Evolutionary conservation across 2,329 filamentous ascomycete species (phyloP).

Genomic region (Cercospora zeae-maydis): DNA sequence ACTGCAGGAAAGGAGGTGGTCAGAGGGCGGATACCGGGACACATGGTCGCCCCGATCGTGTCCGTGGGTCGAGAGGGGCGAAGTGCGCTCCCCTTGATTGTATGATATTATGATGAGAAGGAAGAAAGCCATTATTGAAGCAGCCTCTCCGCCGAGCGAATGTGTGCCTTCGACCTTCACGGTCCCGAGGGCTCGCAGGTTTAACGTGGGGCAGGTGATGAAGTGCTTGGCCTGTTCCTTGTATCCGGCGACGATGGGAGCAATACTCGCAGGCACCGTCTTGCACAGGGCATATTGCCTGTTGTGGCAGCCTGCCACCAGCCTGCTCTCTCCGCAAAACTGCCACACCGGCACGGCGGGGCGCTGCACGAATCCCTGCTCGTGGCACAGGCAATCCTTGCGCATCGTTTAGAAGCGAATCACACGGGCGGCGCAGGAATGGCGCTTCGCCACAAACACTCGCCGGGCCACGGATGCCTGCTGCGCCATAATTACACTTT

Average conservation of each 20-base stretch:
- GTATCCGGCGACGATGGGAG: background rate
- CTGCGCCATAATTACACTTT: background rate
- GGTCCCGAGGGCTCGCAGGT: background rate
- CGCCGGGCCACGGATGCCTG: background rate
- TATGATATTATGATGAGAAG: background rate
- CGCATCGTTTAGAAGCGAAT: conserved; percentile 2
- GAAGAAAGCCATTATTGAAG: background rate
- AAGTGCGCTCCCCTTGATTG: background rate
- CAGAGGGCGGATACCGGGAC: background rate
- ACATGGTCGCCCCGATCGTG: background rate
- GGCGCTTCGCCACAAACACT: background rate
- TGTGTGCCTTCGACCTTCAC: background rate
- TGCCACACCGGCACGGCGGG: background rate
- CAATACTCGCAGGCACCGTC: background rate
- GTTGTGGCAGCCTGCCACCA: too few species aligned
- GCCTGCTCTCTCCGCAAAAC: background rate
- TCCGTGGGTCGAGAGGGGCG: background rate
- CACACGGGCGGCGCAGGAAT: background rate
- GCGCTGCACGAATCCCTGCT: background rate
- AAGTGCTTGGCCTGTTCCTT: background rate
- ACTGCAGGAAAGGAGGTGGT: background rate
- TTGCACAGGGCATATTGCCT: background rate
- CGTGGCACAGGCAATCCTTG: background rate
- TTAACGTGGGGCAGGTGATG: background rate
- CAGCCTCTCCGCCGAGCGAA: background rate